Conservation (phyloP, 2,329 filamentous ascomycete species). For the Cordyceps pruinosa region DNA sequence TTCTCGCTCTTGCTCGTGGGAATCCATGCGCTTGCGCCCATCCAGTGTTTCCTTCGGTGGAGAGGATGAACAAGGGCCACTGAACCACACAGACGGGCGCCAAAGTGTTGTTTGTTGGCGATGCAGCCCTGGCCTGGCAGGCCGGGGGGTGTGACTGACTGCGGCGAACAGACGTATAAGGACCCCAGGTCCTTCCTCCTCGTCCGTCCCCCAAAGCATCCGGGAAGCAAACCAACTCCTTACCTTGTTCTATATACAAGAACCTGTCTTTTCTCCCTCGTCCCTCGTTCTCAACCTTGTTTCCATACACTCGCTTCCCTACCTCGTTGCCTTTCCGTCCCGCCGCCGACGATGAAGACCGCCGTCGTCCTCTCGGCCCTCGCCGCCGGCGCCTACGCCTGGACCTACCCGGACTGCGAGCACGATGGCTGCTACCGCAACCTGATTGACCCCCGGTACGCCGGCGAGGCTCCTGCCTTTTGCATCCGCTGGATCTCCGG, state of each 20-base stretch:
- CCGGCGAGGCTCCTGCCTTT: conserved; percentile 23
- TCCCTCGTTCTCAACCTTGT: neutral
- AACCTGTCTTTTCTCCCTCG: neutral
- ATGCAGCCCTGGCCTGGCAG: neutral
- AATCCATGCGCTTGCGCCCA: neutral
- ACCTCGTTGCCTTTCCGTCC: neutral
- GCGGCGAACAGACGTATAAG: conserved; percentile 4
- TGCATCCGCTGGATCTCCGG: conserved; percentile 27
- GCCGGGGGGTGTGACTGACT: neutral
- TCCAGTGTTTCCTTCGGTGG: neutral
- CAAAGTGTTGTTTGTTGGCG: neutral
- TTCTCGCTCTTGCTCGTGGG: neutral
- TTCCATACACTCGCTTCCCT: neutral
- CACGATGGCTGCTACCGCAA: conserved; percentile 31
- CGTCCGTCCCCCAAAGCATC: too few species aligned
- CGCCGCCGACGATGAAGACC: conserved; percentile 27
- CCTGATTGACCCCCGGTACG: conserved; percentile 27
- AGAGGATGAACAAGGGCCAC: neutral
- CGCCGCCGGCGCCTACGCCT: conserved; percentile 24
- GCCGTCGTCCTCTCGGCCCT: conserved; percentile 24
- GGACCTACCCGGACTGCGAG: conserved; percentile 24
- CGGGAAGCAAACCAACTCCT: neutral
- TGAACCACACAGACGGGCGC: neutral
- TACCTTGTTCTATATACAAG: neutral
- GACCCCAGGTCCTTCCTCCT: conserved; percentile 5